These are phyloP conservation scores for Bauhinia variegata DNA, from an alignment of 306 rosid species.

Conservation along the genomic window DNA sequence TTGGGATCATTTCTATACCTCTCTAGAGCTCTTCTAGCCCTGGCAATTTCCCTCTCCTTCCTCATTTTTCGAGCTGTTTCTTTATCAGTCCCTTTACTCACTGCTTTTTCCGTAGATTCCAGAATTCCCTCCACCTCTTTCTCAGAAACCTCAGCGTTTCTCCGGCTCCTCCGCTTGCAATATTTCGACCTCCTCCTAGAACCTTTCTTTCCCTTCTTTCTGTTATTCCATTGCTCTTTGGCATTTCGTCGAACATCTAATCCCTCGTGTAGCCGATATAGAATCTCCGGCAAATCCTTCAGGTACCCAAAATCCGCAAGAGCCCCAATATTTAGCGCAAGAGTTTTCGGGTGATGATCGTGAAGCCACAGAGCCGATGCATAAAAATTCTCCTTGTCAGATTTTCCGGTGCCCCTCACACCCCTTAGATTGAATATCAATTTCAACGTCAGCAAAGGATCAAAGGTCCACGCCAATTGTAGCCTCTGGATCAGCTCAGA, in stretches of 20 bases:
- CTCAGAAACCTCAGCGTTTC: neutral
- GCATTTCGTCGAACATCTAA: neutral
- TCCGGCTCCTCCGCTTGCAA: neutral
- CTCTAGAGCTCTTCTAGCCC: constrained; percentile 15
- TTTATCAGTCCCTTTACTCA: neutral
- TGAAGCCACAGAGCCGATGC: constrained; percentile 21
- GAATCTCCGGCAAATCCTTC: constrained; percentile 31
- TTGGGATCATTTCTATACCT: constrained; percentile 1
- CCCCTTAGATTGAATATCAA: constrained; percentile 23
- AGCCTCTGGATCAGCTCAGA: neutral
- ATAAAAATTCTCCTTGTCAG: constrained; percentile 21
- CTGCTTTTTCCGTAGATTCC: neutral
- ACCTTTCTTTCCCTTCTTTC: neutral
- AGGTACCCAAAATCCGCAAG: constrained; percentile 15
- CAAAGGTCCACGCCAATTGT: constrained; percentile 12
- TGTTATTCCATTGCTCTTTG: neutral
- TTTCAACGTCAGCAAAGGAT: constrained; percentile 13
- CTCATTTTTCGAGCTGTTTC: constrained; percentile 13
- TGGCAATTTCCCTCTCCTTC: constrained; percentile 4
- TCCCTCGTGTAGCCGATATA: neutral
- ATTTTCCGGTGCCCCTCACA: constrained; percentile 29
- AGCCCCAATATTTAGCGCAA: constrained; percentile 6
- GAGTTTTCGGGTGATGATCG: constrained; percentile 17
- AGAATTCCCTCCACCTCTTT: neutral
- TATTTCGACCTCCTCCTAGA: neutral